Evolutionary conservation across 768 basidiomycete species (phyloP), one percentile per base, ranked within the genome.

Genomic region (Mycena vitilis): DNA sequence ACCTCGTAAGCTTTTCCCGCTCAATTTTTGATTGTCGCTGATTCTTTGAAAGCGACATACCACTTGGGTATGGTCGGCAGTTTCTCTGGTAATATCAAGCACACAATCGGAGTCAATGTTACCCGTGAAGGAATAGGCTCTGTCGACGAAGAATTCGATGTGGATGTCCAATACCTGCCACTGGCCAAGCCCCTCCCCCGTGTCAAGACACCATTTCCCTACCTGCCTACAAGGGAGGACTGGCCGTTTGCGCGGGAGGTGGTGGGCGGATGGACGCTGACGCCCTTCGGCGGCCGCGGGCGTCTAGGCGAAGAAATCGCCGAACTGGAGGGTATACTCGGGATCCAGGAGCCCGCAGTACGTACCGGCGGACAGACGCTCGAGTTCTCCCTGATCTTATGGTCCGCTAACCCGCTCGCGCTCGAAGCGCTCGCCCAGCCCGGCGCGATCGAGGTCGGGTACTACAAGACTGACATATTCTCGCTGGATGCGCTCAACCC

Each of bases 181-280:
- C 38, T 72, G n/a, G 2, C 22, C 44, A 47, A 52, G n/a, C 23
- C 61, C 9, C 42, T 60, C 9, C 64, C 67, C 1, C 48, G 71
- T 5, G 49, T 34, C 20, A 58, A 60, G 61, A 64, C 60, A 30
- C 63, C 64, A 12, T 69, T 69, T 44, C 71, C 71, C n/a, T 72
- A 51, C 54, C 45, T 72, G 15, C 67, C 71, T 2, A 54, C 60
- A 25, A 63, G 64, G 22, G 71, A 69, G 34, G 71, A 72, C 42
- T 72, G 71, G 71, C 71, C 71, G 8, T 69, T 69, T 37, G 52
- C 60, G 13, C 63, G 71, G 13, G 71, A 72, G 47, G 61, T 64
- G 18, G 68, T 69, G 10, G 68, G 65, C n/a, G 71, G 71, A 16
- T 72, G 68, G 71, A 69, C 65, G 16, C 55, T 72, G 22, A 72